Evolutionary conservation across 2,329 filamentous ascomycete genomes (phyloP), one percentile per base, ranked within the genome.

Genomic region (Aspergillus quadricinctus): DNA sequence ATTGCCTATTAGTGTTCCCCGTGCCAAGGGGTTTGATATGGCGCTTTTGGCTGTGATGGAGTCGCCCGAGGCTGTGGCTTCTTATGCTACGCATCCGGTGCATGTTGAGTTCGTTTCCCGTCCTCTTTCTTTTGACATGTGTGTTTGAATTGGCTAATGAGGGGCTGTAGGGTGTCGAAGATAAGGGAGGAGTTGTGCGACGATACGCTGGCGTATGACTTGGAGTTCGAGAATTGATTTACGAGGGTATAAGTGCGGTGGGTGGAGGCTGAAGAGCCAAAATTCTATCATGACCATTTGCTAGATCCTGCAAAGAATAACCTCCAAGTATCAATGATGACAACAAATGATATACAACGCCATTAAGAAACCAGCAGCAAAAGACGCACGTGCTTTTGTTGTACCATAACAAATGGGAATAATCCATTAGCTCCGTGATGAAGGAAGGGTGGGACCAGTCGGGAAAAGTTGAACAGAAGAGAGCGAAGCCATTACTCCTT

Each of bases 11-110:
- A 76, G 72, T 14, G 72, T 77, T 4, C 67, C 74, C 31, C 69
- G 77, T 40, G 72, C 75, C 21, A 72, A 78, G 53, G 78, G 77
- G 1, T 80, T 74, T 55, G 66, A 80, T 63, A 71, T 77, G 69
- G 77, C 73, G 2, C 57, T 80, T 10, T 72, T 80, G n/a, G 77
- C 77, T 4, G 68, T 78, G 5, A 56, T 80, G 61, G 77, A 79
- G 58, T 75, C 73, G 45, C 58, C 71, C 3, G 75, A 75, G 37
- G 68, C 78, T 66, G 60, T 80, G 4, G 65, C 68, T 49, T 69
- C 67, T 9, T 80, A 80, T 68, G 76, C 74, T 3, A 64, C 64
- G 48, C 78, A 79, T 68, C 77, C 77, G 48, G 76, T 75, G 28
- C 78, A 80, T 66, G 57, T 75, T 56, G 71, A 74, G 77, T 80